Evolutionary conservation across 305 asterid species (phyloP).

Genomic region (Withania somnifera): DNA sequence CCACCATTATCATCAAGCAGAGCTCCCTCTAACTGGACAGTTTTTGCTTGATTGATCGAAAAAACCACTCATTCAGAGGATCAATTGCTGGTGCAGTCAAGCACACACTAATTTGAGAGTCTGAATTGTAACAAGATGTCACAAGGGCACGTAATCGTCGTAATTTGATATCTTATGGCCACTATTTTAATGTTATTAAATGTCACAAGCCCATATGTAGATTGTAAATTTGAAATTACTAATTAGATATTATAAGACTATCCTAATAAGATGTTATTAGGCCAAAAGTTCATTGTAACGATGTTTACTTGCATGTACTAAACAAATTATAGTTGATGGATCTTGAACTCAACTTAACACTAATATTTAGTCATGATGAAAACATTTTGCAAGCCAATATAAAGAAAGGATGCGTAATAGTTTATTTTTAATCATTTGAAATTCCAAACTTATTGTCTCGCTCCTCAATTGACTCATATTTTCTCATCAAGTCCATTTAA

Average conservation of each 20-base stretch:
- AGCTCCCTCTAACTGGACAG: conserved; percentile 59
- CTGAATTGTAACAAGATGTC: not conserved
- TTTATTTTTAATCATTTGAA: not conserved
- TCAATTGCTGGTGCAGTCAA: too few relatives aligned
- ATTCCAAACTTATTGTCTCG: not conserved
- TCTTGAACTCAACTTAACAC: not conserved
- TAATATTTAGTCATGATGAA: not conserved
- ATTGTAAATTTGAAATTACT: not conserved
- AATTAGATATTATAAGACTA: not conserved
- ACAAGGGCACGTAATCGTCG: not conserved
- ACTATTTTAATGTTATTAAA: not conserved
- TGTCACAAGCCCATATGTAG: not conserved
- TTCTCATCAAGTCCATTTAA: not conserved
- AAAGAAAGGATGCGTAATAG: not conserved
- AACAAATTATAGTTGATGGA: not conserved
- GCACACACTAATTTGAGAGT: not conserved
- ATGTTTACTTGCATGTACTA: not conserved
- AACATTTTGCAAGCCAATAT: not conserved
- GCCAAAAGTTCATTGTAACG: not conserved
- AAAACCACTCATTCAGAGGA: not conserved
- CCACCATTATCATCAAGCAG: conserved; percentile 38
- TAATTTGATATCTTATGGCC: not conserved
- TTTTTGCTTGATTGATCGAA: not conserved
- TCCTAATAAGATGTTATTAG: not conserved
- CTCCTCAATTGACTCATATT: not conserved